A percentile compares a stretch with the other conserved stretches of the same genome.
These are phyloP conservation scores for Zygosaccharomyces bailii DNA, from an alignment of 805 yeast species.

Conservation along the genomic window DNA sequence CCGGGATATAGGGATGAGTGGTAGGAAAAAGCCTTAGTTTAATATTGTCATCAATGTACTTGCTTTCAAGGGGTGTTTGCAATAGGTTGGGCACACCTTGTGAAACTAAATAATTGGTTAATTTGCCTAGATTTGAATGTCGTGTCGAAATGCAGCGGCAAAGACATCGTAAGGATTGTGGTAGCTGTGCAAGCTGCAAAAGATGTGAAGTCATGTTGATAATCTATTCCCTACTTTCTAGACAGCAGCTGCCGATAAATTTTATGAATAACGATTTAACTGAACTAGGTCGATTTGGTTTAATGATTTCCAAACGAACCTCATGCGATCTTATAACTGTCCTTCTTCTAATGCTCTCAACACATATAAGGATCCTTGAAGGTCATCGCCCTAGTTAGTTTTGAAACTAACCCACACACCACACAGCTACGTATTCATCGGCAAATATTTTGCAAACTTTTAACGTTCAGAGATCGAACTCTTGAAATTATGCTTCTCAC, in stretches of 20 bases:
- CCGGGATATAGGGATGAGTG: constrained; percentile 52
- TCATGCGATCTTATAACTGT: too few species aligned
- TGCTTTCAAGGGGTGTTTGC: constrained; percentile 43
- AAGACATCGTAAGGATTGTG: neutral
- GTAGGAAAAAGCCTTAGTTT: constrained; percentile 55
- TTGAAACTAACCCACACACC: constrained; percentile 5
- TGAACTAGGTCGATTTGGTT: too few species aligned
- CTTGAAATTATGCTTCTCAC: neutral
- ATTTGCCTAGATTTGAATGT: constrained; percentile 48
- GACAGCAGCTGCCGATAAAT: too few species aligned
- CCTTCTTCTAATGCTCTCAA: too few species aligned
- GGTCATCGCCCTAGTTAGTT: constrained; percentile 2
- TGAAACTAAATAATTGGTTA: constrained; percentile 45
- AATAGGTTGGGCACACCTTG: constrained; percentile 51
- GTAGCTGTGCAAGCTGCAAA: neutral
- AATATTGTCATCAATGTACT: constrained; percentile 44
- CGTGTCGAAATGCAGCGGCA: constrained; percentile 11
- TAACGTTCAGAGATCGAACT: constrained; percentile 1
- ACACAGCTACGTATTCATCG: neutral
- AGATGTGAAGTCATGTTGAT: neutral
- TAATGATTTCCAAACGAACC: too few species aligned
- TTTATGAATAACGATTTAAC: too few species aligned
- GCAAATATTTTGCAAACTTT: constrained; percentile 3
- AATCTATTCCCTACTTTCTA: neutral
- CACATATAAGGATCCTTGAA: neutral